Conservation (phyloP, 1,284 basidiomycete genomes). For the Trichosporon inkin region DNA sequence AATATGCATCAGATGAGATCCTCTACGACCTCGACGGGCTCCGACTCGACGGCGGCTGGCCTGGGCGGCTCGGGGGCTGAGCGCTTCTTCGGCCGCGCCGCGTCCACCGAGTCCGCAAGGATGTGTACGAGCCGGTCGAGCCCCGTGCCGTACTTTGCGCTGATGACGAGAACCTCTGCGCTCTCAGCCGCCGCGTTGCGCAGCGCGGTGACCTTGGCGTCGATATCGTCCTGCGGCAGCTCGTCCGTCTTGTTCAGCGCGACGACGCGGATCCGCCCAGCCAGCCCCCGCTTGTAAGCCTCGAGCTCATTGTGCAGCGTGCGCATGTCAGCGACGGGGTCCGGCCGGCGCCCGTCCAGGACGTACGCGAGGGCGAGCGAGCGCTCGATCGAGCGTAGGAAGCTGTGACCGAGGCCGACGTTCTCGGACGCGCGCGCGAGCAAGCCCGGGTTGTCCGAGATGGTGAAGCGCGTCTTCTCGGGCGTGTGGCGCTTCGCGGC, state of each 20-base stretch:
- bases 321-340: conserved; percentile 70
- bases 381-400: conserved; percentile 88
- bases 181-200: conserved; percentile 7
- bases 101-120: conserved; percentile 64
- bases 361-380: conserved; percentile 87
- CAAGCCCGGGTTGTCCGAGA: conserved; percentile 96
- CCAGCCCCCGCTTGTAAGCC: conserved; percentile 75
- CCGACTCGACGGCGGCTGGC: neutral
- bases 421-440: conserved; percentile 79
- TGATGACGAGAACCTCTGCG: conserved; percentile 65
- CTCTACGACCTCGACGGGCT: conserved; percentile 6
- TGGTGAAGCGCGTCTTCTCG: conserved; percentile 80
- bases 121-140: conserved; percentile 61
- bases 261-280: conserved; percentile 68
- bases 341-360: conserved; percentile 70
- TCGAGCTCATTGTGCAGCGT: conserved; percentile 76
- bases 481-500: conserved; percentile 9
- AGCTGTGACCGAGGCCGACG: conserved; percentile 88
- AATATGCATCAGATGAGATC: conserved; percentile 13
- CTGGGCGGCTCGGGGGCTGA: no score
- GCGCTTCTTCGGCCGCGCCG: conserved; percentile 48
- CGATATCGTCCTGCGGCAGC: conserved; percentile 53
- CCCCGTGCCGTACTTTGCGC: conserved; percentile 77
- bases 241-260: conserved; percentile 94
- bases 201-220: conserved; percentile 51